Conservation (phyloP, 148 eudicot genomes). For the Rhododendron kiyosumense region DNA sequence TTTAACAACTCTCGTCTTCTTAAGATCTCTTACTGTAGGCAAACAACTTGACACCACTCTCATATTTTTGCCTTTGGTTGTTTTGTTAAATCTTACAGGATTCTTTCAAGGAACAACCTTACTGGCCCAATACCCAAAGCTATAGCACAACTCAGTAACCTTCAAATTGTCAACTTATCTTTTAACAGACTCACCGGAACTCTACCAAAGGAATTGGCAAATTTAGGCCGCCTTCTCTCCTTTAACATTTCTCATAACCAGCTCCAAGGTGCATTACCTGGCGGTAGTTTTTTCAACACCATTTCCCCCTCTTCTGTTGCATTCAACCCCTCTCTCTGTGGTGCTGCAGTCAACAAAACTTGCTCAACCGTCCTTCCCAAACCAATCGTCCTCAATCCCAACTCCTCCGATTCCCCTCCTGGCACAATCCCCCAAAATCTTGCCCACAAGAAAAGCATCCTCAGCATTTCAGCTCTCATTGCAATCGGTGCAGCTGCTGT, state of each 20-base stretch:
- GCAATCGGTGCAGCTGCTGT: slow-evolving; percentile 93
- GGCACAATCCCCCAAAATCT: slow-evolving; percentile 42
- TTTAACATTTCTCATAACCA: slow-evolving; percentile 85
- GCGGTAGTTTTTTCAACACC: slow-evolving; percentile 78
- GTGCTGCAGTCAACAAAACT: slow-evolving; percentile 45
- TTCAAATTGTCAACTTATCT: slow-evolving; percentile 65
- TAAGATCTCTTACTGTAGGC: too few species aligned
- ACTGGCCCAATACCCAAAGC: slow-evolving; percentile 62
- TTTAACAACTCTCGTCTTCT: neutral
- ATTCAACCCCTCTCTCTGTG: slow-evolving; percentile 80
- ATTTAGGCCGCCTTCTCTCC: slow-evolving; percentile 53
- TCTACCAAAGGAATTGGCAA: slow-evolving; percentile 71
- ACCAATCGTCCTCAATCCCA: slow-evolving; percentile 85
- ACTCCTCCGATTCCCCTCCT: slow-evolving; percentile 56
- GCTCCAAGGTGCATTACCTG: slow-evolving; percentile 79
- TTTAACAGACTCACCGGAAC: slow-evolving; percentile 58
- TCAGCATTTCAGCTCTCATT: slow-evolving; percentile 78
- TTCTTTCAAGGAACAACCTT: slow-evolving; percentile 54
- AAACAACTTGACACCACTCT: neutral
- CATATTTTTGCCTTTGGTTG: slow-evolving; percentile 4
- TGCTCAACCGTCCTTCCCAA: slow-evolving; percentile 82
- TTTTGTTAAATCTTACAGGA: slow-evolving; percentile 39
- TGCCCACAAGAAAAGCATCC: slow-evolving; percentile 55
- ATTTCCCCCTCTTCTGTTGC: slow-evolving; percentile 62
- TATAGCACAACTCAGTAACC: slow-evolving; percentile 47